These are phyloP conservation scores for Sporothrix mexicana DNA, from an alignment of 2,329 filamentous ascomycete species.

Conservation along the genomic window DNA sequence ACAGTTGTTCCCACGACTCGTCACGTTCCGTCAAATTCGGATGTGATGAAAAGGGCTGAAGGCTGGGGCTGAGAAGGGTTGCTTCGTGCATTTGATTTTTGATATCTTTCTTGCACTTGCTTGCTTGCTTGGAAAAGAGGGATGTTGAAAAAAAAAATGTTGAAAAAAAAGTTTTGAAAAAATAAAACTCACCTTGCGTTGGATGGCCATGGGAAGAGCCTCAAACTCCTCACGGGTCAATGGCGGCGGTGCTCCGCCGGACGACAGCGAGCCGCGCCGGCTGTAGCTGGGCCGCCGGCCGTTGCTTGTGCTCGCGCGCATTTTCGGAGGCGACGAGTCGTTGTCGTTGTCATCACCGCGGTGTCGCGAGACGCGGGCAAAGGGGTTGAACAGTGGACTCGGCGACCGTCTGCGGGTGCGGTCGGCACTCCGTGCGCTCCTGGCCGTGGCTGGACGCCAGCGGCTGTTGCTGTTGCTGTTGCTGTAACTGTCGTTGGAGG, in stretches of 20 bases:
- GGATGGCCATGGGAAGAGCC: constrained; percentile 56
- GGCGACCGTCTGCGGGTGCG: constrained; percentile 18
- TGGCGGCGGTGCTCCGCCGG: constrained; percentile 40
- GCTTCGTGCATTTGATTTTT: background rate
- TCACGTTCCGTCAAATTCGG: background rate
- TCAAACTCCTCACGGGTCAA: constrained; percentile 57
- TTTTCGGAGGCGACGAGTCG: background rate
- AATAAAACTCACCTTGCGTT: constrained; percentile 53
- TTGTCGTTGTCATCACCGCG: background rate
- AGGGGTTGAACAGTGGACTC: constrained; percentile 33
- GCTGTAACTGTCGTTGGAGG: background rate
- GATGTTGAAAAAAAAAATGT: background rate
- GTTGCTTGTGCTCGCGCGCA: constrained; percentile 26
- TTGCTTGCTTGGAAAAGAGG: background rate
- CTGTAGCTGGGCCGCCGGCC: constrained; percentile 31
- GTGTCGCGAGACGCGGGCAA: constrained; percentile 30
- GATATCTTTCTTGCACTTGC: constrained; percentile 1
- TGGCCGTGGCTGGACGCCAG: constrained; percentile 23
- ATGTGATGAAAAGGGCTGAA: constrained; percentile 13
- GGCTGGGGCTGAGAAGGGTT: constrained; percentile 9
- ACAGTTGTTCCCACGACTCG: background rate
- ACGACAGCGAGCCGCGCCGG: constrained; percentile 39
- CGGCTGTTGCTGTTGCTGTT: constrained; percentile 25
- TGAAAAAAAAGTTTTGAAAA: background rate
- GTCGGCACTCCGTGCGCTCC: constrained; percentile 15